These are phyloP conservation scores for Beauveria pseudobassiana DNA, from an alignment of 2,329 filamentous ascomycete genomes.

Conservation along the genomic window DNA sequence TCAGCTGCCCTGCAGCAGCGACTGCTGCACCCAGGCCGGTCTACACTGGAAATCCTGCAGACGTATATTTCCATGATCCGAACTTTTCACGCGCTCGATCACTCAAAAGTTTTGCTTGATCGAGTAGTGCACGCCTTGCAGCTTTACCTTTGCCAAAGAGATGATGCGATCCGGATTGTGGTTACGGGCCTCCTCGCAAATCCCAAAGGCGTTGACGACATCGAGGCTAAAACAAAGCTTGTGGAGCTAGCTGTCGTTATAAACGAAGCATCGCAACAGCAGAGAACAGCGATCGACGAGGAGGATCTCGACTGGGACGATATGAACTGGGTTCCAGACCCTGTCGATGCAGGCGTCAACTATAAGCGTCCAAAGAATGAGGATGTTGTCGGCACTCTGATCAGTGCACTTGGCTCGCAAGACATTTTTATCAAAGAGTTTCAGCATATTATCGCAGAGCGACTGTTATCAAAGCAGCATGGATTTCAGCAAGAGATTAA, in stretches of 20 bases:
- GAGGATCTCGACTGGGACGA: conserved; percentile 84
- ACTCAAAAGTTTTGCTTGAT: conserved; percentile 69
- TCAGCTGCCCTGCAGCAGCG: conserved; percentile 56
- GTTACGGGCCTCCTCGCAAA: conserved; percentile 66
- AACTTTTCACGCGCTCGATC: conserved; percentile 66
- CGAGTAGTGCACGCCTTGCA: conserved; percentile 67
- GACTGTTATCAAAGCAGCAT: conserved; percentile 59
- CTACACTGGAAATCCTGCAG: conserved; percentile 67
- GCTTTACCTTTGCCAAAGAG: conserved; percentile 66
- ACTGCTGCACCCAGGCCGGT: conserved; percentile 67
- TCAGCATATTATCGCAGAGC: conserved; percentile 79
- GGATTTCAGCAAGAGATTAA: conserved; percentile 73
- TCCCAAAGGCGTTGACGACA: conserved; percentile 43
- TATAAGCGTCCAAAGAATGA: conserved; percentile 84
- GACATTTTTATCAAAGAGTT: conserved; percentile 94
- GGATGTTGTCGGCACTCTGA: conserved; percentile 85
- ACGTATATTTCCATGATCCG: conserved; percentile 75
- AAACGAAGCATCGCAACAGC: conserved; percentile 49
- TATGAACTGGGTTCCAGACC: conserved; percentile 88
- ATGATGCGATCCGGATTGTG: conserved; percentile 71
- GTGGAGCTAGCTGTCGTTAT: conserved; percentile 62
- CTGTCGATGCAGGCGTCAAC: conserved; percentile 85
- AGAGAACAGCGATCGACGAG: conserved; percentile 46
- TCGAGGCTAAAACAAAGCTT: conserved; percentile 42
- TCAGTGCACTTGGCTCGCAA: conserved; percentile 79